A percentile compares a stretch with the other conserved stretches of the same genome.
phyloP scores from a whole-genome alignment of 805 yeast species.

The Candida michaelii region DNA sequence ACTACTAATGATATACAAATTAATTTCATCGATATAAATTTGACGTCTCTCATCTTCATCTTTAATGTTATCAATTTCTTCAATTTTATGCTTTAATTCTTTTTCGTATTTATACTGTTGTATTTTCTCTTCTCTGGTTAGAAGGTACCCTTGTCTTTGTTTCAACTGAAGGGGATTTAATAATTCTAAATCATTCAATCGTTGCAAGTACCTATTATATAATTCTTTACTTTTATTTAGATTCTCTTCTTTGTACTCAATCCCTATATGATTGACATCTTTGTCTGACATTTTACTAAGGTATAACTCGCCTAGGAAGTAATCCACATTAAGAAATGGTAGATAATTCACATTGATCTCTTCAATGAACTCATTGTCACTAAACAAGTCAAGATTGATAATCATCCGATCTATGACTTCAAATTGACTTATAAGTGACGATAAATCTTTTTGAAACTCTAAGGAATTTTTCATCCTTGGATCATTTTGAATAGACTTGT shows the following conservation, averaged over 20 bases:
- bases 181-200: slow-evolving; percentile 41
- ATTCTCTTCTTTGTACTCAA: slow-evolving; percentile 26
- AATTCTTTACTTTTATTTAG: slow-evolving; percentile 37
- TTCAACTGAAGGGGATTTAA: slow-evolving; percentile 16
- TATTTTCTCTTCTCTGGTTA: slow-evolving; percentile 69
- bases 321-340: slow-evolving; percentile 59
- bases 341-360: slow-evolving; percentile 68
- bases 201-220: slow-evolving; percentile 46
- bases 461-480: slow-evolving; percentile 27
- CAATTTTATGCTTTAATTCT: slow-evolving; percentile 41
- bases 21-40: slow-evolving; percentile 55
- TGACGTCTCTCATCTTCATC: slow-evolving; percentile 68
- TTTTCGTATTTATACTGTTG: slow-evolving; percentile 63
- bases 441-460: slow-evolving; percentile 40
- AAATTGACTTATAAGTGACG: slow-evolving; percentile 39
- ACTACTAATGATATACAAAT: slow-evolving; percentile 50
- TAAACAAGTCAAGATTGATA: slow-evolving; percentile 57
- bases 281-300: slow-evolving; percentile 22
- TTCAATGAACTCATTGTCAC: slow-evolving; percentile 66
- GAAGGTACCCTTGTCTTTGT: slow-evolving; percentile 20
- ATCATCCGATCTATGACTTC: slow-evolving; percentile 45
- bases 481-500: slow-evolving; percentile 6
- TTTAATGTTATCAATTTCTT: slow-evolving; percentile 20
- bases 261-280: slow-evolving; percentile 14
- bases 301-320: slow-evolving; percentile 46